A percentile compares a stretch with the other conserved stretches of the same genome.
Evolutionary conservation across 2,329 filamentous ascomycete genomes (phyloP).

Genomic region (Pseudocercospora ulei): DNA sequence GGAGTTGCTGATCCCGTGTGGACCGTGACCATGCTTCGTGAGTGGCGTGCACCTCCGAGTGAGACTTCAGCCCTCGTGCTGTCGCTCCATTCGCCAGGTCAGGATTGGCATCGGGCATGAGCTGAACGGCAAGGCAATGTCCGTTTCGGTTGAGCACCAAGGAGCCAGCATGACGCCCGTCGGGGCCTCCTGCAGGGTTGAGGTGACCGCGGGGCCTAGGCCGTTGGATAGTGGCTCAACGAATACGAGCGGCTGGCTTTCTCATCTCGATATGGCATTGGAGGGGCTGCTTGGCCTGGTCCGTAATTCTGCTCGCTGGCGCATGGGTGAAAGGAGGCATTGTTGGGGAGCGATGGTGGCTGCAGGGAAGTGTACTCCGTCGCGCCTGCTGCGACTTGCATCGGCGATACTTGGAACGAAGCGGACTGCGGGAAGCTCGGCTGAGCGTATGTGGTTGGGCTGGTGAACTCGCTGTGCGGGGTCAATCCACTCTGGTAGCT

Average conservation of each 20-base stretch:
- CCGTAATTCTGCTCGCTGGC: constrained; percentile 23
- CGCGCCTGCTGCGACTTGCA: constrained; percentile 20
- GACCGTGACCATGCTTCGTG: neutral
- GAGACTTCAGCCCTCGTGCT: neutral
- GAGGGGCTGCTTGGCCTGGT: constrained; percentile 16
- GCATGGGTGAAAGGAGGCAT: constrained; percentile 20
- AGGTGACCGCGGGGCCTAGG: constrained; percentile 11
- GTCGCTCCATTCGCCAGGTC: constrained; percentile 10
- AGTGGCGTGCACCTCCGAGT: neutral
- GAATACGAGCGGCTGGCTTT: constrained; percentile 22
- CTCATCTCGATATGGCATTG: constrained; percentile 26
- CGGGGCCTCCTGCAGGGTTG: constrained; percentile 4
- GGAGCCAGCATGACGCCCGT: constrained; percentile 6
- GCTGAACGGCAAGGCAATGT: neutral
- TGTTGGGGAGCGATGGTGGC: constrained; percentile 23
- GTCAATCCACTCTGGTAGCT: constrained; percentile 21
- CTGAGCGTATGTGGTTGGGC: constrained; percentile 22
- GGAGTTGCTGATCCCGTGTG: neutral
- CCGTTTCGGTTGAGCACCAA: constrained; percentile 14
- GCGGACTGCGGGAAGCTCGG: constrained; percentile 17
- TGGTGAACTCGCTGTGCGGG: constrained; percentile 23
- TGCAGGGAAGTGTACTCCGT: constrained; percentile 26
- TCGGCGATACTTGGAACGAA: constrained; percentile 22
- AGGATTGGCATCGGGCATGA: too few relatives aligned
- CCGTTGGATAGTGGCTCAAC: constrained; percentile 25